Evolutionary conservation across 2,329 filamentous ascomycete genomes (phyloP).

Genomic region (Talaromyces pinophilus): DNA sequence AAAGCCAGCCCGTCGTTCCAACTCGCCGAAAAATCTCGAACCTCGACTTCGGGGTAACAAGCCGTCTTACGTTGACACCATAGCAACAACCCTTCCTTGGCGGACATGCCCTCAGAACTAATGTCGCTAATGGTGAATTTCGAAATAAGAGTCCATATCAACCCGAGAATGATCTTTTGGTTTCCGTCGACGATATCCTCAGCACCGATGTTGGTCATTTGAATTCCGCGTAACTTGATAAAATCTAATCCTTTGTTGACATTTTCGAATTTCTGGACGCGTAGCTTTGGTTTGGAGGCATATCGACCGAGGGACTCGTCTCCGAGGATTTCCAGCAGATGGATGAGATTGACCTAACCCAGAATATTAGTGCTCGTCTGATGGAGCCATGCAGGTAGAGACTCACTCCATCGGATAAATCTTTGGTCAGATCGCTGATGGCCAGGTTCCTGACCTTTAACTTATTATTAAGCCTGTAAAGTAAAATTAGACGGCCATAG

Average conservation of each 20-base stretch:
- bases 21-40: constrained; percentile 89
- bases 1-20: constrained; percentile 99
- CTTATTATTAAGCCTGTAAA: constrained; percentile 87
- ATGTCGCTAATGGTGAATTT: constrained; percentile 99
- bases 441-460: constrained; percentile 74
- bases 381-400: constrained; percentile 2
- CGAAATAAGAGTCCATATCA: constrained; percentile 98
- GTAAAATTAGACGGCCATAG: not conserved
- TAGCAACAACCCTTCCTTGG: constrained; percentile 88
- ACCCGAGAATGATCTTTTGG: constrained; percentile 90
- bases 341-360: constrained; percentile 84
- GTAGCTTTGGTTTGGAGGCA: constrained; percentile 91
- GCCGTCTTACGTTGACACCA: constrained; percentile 99
- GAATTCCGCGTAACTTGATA: constrained; percentile 85
- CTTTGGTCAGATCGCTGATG: constrained; percentile 82
- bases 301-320: constrained; percentile 94
- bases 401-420: constrained; percentile 91
- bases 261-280: constrained; percentile 97
- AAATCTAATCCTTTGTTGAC: constrained; percentile 94
- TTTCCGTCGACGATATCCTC: constrained; percentile 99
- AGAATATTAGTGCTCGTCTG: not conserved
- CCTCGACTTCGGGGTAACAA: constrained; percentile 95
- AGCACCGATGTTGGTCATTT: constrained; percentile 97
- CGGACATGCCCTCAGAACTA: constrained; percentile 95
- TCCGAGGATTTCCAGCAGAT: constrained; percentile 94